Base-by-base conservation (phyloP, 208 protist genomes). In the Trypanosoma brucei region DNA sequence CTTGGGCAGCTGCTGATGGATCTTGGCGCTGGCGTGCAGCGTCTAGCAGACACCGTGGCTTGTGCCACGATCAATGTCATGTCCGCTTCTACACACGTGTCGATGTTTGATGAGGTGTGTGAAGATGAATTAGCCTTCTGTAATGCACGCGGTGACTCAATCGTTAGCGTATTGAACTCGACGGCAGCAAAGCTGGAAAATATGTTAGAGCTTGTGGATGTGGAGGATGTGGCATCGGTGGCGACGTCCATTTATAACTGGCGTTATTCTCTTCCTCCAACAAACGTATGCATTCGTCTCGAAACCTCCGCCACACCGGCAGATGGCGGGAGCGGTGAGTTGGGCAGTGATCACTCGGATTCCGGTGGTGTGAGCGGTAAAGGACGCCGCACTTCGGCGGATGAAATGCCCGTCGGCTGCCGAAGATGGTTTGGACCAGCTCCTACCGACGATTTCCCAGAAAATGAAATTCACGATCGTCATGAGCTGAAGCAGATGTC, bases 401-500 rank as follows among this genome's bases (percentile, higher is more conserved):
- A 79, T 4, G 77, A 86, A 2, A 59, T 58, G 50, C 38, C 44
- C n/a, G 13, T 44, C 22, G 55, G 58, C 38, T 61, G 34, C 6
- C 53, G 60, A n/a, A 49, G 30, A 63, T 63, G 48, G 56, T 30
- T 57, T 30, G 37, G 42, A n/a, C 33, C 34, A 39, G 52, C 7
- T 52, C 22, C 45, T 3, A 36, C 70, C 40, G 84, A 92, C 34
- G 83, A 93, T 62, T 93, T 87, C 70, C 86, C 84, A 34, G 88
- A 95, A 37, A 92, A 91, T 60, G 91, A 96, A 40, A 85, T 93
- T 46, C 85, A 88, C 49, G 83, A 92, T 63, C 78, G 91, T 14
- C 67, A 88, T 22, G 84, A 93, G 60, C 70, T 96, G 50, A 96
- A 96, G 72, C 83, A 92, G 78, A 92, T 96, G 83, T 81, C 87